phyloP scores from a whole-genome alignment of 2,329 filamentous ascomycete genomes.

The Calonectria crousiana region DNA sequence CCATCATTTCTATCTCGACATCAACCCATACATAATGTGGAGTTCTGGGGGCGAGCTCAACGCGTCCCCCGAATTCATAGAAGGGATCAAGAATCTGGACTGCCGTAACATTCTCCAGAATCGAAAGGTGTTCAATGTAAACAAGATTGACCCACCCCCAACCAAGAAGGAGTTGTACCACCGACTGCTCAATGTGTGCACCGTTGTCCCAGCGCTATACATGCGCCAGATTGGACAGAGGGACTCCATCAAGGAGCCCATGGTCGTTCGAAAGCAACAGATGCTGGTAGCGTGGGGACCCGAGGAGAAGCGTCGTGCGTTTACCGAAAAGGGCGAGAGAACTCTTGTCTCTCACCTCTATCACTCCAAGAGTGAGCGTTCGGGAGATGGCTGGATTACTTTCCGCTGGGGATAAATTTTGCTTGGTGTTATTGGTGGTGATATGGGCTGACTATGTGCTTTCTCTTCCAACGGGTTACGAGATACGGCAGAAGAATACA shows the following conservation, averaged over 20 bases:
- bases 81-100: conserved; percentile 47
- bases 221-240: conserved; percentile 52
- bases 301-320: conserved; percentile 47
- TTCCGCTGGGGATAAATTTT: conserved; percentile 26
- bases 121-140: conserved; percentile 49
- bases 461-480: not conserved
- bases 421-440: not conserved
- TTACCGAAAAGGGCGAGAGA: conserved; percentile 43
- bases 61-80: conserved; percentile 47
- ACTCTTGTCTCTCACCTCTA: conserved; percentile 48
- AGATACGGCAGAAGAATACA: not conserved
- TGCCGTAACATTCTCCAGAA: conserved; percentile 54
- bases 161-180: conserved; percentile 47
- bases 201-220: conserved; percentile 51
- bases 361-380: conserved; percentile 31
- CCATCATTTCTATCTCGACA: conserved; percentile 52
- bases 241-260: conserved; percentile 49
- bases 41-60: conserved; percentile 37
- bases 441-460: not conserved
- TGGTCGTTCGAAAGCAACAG: conserved; percentile 52
- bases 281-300: conserved; percentile 55
- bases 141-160: conserved; percentile 48
- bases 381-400: conserved; percentile 28
- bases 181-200: conserved; percentile 50
- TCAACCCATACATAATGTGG: conserved; percentile 47